Base-by-base conservation (phyloP, 1,284 basidiomycete species). In the Boletus smithii region DNA sequence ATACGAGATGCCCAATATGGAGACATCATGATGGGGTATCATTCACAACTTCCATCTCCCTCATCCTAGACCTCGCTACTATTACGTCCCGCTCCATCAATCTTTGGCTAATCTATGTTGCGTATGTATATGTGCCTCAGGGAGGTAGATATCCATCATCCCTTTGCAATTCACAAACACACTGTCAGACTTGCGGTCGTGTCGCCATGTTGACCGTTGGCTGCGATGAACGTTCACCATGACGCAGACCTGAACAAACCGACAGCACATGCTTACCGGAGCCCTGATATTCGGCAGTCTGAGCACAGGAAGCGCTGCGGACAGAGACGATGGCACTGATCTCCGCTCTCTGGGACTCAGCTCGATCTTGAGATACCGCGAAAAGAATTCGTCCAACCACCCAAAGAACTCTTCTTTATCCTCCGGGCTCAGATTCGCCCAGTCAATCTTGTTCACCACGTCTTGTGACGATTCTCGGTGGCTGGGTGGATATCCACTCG, bases 311-410 rank as follows among this genome's bases (percentile, higher is more conserved):
- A 11, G 14, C 34, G n/a, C 18, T 9, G 27, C 27, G 5, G 32
- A 5, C 24, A 16, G 16, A 17, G 39, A 4, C 16, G 36, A 18
- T 8, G 29, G 26, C 14, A 6, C 39, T 20, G 38, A 0, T 32
- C 22, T n/a, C 33, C 31, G 40, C 33, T 34, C 27, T 14, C 50
- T 46, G 5, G 57, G 51, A 36, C 51, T 29, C 33, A 67, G 20
- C 41, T 53, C 50, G 22, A 68, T 46, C 42, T 44, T 40, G 20
- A 68, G 53, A 46, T 69, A 72, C 33, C 72, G 71, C 16, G 75
- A 73, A 58, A 89, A 89, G 66, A 84, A 90, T 59, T 88, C 85
- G 59, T 91, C 88, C 14, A 91, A 68, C 81, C 85, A 87, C 43
- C 66, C 65, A 63, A 91, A 91, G 59, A 91, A 83, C 14, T 69